Evolutionary conservation across 495 filamentous ascomycete genomes (phyloP).

Genomic region (Monascus purpureus): DNA sequence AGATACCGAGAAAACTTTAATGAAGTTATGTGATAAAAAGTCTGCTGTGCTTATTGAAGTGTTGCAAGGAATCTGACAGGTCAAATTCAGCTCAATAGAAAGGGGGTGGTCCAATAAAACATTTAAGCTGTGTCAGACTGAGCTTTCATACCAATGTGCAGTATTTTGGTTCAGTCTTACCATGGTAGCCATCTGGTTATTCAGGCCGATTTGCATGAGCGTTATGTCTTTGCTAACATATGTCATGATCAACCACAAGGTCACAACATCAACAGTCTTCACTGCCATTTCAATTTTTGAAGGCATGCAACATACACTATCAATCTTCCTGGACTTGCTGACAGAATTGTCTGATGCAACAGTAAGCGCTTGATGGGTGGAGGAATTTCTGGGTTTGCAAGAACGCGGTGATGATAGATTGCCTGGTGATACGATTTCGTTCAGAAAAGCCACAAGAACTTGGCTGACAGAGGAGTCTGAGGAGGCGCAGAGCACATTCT

Average conservation of each 20-base stretch:
- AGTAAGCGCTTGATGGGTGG: slow-evolving; percentile 49
- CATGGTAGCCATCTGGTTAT: slow-evolving; percentile 43
- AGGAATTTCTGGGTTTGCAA: slow-evolving; percentile 45
- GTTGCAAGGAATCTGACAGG: slow-evolving; percentile 60
- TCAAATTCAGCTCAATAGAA: slow-evolving; percentile 69
- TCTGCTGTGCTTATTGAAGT: slow-evolving; percentile 57
- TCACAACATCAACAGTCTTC: slow-evolving; percentile 57
- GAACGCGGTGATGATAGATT: slow-evolving; percentile 39
- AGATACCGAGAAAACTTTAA: slow-evolving; percentile 50
- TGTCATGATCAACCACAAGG: slow-evolving; percentile 35
- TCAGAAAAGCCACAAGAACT: slow-evolving; percentile 48
- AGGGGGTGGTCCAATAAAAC: slow-evolving; percentile 57
- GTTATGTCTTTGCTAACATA: slow-evolving; percentile 49
- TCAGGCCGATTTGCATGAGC: slow-evolving; percentile 51
- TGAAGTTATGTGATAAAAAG: slow-evolving; percentile 58
- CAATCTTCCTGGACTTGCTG: slow-evolving; percentile 51
- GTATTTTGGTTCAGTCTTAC: slow-evolving; percentile 38
- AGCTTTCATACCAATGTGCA: slow-evolving; percentile 43
- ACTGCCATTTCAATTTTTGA: slow-evolving; percentile 56
- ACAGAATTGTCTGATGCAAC: slow-evolving; percentile 46
- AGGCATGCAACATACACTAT: slow-evolving; percentile 44
- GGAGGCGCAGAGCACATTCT: slow-evolving; percentile 26
- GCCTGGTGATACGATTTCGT: slow-evolving; percentile 32
- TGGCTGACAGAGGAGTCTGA: no score
- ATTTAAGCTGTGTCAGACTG: slow-evolving; percentile 38